phyloP scores from a whole-genome alignment of 208 protist species.

The Crithidia bombi region DNA sequence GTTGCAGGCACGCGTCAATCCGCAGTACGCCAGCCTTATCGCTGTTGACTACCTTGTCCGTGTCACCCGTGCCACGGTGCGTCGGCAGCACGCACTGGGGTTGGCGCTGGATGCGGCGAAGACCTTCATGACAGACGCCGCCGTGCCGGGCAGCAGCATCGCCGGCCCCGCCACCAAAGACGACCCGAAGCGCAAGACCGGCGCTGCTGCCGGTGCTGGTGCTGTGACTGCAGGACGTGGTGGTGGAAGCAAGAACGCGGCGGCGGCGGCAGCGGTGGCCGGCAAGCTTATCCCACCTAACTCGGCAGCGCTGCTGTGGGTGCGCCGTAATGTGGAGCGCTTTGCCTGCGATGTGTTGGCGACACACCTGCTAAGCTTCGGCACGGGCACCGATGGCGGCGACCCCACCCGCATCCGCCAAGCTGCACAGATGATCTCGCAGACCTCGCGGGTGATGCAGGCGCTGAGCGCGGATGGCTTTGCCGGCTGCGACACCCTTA shows the following conservation, averaged over 20 bases:
- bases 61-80: constrained; percentile 57
- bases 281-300: constrained; percentile 59
- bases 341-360: constrained; percentile 74
- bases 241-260: not conserved
- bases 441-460: constrained; percentile 66
- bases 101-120: constrained; percentile 29
- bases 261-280: not conserved
- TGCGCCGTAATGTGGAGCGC: constrained; percentile 66
- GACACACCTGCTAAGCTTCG: constrained; percentile 76
- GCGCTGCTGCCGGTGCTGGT: constrained; percentile 2
- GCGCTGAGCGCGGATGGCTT: constrained; percentile 58
- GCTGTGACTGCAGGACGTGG: not conserved
- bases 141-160: not conserved
- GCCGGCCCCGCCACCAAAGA: not conserved
- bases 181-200: constrained; percentile 17
- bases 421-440: constrained; percentile 61
- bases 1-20: constrained; percentile 73
- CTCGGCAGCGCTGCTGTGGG: constrained; percentile 79
- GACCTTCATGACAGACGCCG: constrained; percentile 23
- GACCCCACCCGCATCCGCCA: constrained; percentile 80
- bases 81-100: constrained; percentile 72
- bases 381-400: constrained; percentile 74
- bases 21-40: constrained; percentile 57
- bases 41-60: constrained; percentile 80
- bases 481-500: constrained; percentile 71